Conservation (phyloP, 2,329 filamentous ascomycete species). For the Colletotrichum costaricense region DNA sequence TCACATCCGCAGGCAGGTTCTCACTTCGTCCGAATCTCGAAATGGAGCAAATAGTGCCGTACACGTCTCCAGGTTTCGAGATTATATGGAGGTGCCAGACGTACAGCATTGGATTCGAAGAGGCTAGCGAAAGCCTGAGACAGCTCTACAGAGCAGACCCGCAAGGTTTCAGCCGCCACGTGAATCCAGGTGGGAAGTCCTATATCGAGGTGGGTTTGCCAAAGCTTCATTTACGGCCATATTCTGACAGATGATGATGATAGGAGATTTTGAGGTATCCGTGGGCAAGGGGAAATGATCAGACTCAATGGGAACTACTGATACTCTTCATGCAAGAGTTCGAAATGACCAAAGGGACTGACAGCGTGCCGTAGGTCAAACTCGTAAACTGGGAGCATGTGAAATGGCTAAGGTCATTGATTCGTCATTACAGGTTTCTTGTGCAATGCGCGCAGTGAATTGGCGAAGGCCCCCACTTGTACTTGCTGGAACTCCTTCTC, state of each 20-base stretch:
- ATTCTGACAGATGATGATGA: rapidly evolving
- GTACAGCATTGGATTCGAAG: rapidly evolving
- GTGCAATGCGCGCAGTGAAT: not conserved
- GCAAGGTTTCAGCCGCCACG: not conserved
- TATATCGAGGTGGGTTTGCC: conserved; percentile 5
- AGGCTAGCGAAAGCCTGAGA: not conserved
- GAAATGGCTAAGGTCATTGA: not conserved
- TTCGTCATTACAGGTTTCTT: not conserved
- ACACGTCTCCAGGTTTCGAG: conserved; percentile 20
- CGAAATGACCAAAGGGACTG: not conserved
- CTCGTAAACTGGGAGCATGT: not conserved
- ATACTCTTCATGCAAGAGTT: conserved; percentile 2
- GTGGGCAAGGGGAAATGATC: rapidly evolving
- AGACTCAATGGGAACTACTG: not conserved
- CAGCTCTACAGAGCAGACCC: not conserved
- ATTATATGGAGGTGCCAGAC: not conserved
- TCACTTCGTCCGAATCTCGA: not conserved
- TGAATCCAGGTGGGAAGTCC: not conserved
- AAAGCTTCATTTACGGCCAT: rapidly evolving
- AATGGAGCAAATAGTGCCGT: not conserved
- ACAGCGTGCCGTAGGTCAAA: not conserved
- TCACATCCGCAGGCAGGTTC: not conserved
- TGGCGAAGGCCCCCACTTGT: not conserved
- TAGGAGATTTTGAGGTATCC: not conserved
- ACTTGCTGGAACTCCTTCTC: not conserved